Conservation (phyloP, 2,329 filamentous ascomycete genomes). For the Neofusicoccum umdonicola region DNA sequence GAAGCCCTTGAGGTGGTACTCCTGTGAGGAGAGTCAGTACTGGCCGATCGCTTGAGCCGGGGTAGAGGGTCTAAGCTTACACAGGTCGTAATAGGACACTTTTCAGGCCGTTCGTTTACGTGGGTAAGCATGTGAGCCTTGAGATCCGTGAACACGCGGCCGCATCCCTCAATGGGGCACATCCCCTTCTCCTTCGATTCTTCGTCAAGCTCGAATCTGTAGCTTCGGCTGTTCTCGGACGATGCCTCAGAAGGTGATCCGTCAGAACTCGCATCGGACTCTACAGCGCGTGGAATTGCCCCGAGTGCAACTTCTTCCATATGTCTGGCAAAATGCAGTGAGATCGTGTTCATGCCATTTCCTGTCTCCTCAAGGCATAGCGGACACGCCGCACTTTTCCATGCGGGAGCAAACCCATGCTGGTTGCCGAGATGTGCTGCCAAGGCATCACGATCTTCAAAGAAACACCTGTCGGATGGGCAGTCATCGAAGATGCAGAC, state of each 20-base stretch:
- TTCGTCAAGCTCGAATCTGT: slow-evolving; percentile 38
- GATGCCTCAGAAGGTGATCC: too few species aligned
- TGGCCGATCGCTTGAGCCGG: neutral
- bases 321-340: slow-evolving; percentile 24
- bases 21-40: slow-evolving; percentile 31
- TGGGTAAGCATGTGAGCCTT: slow-evolving; percentile 95
- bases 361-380: slow-evolving; percentile 23
- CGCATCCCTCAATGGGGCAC: slow-evolving; percentile 81
- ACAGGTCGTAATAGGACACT: slow-evolving; percentile 88
- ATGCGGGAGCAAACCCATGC: slow-evolving; percentile 22
- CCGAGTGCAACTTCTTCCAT: slow-evolving; percentile 27
- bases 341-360: slow-evolving; percentile 19
- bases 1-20: slow-evolving; percentile 90
- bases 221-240: slow-evolving; percentile 47
- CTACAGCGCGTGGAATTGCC: slow-evolving; percentile 21
- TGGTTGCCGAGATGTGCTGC: slow-evolving; percentile 23
- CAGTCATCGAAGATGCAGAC: slow-evolving; percentile 23
- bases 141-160: slow-evolving; percentile 83
- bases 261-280: slow-evolving; percentile 20
- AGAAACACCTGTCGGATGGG: slow-evolving; percentile 19
- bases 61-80: neutral
- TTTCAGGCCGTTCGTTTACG: slow-evolving; percentile 85
- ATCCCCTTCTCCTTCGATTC: slow-evolving; percentile 64
- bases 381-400: slow-evolving; percentile 22
- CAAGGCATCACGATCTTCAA: slow-evolving; percentile 22